phyloP scores from a whole-genome alignment of 352 stramenopile genomes.

The Salisapilia sapeloensis region DNA sequence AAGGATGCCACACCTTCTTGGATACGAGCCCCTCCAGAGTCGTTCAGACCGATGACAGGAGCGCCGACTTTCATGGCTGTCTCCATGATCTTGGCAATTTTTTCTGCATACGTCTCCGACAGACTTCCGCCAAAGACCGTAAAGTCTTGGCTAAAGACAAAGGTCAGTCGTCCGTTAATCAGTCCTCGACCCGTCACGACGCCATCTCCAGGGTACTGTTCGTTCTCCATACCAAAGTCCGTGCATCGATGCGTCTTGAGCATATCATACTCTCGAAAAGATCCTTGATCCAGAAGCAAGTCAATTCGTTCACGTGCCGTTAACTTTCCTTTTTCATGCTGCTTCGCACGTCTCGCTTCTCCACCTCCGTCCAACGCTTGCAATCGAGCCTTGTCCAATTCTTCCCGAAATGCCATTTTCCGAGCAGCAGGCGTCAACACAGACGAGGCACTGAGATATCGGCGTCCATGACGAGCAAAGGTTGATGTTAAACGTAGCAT shows the following conservation, averaged over 20 bases:
- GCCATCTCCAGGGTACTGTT: conserved; percentile 88
- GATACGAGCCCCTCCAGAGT: conserved; percentile 95
- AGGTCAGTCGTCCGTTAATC: conserved; percentile 92
- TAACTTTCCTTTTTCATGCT: conserved; percentile 94
- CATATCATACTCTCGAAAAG: conserved; percentile 94
- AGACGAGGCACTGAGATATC: no score
- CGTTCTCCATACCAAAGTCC: conserved; percentile 94
- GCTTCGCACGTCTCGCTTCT: conserved; percentile 55
- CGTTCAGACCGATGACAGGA: conserved; percentile 96
- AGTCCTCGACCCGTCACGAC: conserved; percentile 90
- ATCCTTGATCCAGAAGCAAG: conserved; percentile 90
- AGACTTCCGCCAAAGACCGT: conserved; percentile 95
- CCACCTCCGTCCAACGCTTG: conserved; percentile 82
- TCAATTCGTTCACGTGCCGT: conserved; percentile 92
- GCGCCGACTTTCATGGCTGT: conserved; percentile 90
- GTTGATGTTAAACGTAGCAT: no score
- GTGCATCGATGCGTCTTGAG: conserved; percentile 93
- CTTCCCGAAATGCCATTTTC: conserved; percentile 55
- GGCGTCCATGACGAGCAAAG: no score
- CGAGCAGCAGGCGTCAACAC: conserved; percentile 31
- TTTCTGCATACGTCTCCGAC: conserved; percentile 92
- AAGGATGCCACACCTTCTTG: conserved; percentile 96
- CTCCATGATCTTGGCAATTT: conserved; percentile 99
- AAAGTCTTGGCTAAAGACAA: conserved; percentile 96
- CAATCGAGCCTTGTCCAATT: conserved; percentile 46